Conservation (phyloP, 305 asterid species). For the Euphrasia arctica region DNA sequence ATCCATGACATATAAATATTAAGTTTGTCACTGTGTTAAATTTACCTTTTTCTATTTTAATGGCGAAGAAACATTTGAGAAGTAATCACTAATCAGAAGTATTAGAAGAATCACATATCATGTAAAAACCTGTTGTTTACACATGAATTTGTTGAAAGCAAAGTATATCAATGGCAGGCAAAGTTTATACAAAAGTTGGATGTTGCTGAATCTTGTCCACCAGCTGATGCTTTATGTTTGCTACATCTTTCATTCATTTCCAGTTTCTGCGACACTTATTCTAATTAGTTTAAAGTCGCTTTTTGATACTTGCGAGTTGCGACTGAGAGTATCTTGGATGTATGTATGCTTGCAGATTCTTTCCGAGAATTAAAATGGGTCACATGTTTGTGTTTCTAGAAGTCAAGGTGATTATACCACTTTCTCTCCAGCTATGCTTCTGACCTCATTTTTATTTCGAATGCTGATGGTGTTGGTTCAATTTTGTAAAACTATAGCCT, state of each 20-base stretch:
- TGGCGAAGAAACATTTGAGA: constrained; percentile 5
- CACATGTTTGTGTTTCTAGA: constrained; percentile 55
- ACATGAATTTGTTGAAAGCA: not conserved
- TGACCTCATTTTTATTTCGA: constrained; percentile 20
- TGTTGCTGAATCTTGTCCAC: constrained; percentile 3
- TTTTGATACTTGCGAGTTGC: constrained; percentile 22
- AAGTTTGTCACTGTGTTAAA: constrained; percentile 7
- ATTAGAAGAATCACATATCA: not conserved
- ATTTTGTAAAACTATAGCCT: constrained; percentile 54
- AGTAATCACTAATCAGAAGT: not conserved
- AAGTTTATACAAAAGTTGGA: not conserved
- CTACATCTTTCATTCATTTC: not conserved
- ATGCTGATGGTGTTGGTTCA: constrained; percentile 31
- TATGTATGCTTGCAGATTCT: constrained; percentile 58
- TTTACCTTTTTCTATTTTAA: not conserved
- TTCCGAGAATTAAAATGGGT: constrained; percentile 73
- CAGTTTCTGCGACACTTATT: constrained; percentile 7
- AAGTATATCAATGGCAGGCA: not conserved
- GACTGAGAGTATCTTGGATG: constrained; percentile 23
- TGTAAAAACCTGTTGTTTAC: not conserved
- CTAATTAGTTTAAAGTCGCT: constrained; percentile 15
- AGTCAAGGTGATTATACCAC: constrained; percentile 54
- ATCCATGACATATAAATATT: not conserved
- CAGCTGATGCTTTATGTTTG: constrained; percentile 12
- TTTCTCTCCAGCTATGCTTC: constrained; percentile 22